These are phyloP conservation scores for Hsuehochloa calcarea DNA, from an alignment of 176 grass and related monocot genomes.

Conservation along the genomic window DNA sequence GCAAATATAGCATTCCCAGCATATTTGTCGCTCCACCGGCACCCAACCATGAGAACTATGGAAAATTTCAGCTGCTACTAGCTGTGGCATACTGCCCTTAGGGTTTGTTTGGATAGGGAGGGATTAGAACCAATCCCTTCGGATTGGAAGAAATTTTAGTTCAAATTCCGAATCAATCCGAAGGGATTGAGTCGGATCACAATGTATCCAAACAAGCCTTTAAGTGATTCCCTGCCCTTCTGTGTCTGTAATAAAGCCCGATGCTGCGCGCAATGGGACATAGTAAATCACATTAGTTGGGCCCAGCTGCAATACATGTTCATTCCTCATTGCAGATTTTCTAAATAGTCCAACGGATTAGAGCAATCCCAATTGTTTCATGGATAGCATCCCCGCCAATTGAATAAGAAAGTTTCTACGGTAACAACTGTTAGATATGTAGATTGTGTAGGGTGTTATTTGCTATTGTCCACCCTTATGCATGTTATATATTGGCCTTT, in stretches of 20 bases:
- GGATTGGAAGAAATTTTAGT: too few species aligned
- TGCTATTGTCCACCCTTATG: too few species aligned
- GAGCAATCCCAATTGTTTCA: neutral
- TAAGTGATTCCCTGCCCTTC: neutral
- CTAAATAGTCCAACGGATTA: neutral
- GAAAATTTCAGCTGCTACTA: neutral
- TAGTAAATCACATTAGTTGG: neutral
- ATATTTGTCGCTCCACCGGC: neutral
- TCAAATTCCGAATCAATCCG: too few species aligned
- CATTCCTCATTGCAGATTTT: neutral
- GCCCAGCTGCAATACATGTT: neutral
- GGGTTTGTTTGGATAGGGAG: too few species aligned
- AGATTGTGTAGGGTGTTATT: too few species aligned
- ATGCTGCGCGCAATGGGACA: neutral
- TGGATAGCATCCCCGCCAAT: too few species aligned
- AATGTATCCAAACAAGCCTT: too few species aligned
- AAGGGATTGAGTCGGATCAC: too few species aligned
- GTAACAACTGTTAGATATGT: too few species aligned
- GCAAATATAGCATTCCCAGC: neutral
- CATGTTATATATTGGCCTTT: too few species aligned
- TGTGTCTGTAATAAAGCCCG: neutral
- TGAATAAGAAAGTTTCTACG: too few species aligned
- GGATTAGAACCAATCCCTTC: too few species aligned
- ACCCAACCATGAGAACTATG: neutral
- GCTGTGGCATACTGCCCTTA: neutral